phyloP scores from a whole-genome alignment of 345 rosid genomes.

The Stellera chamaejasme region DNA sequence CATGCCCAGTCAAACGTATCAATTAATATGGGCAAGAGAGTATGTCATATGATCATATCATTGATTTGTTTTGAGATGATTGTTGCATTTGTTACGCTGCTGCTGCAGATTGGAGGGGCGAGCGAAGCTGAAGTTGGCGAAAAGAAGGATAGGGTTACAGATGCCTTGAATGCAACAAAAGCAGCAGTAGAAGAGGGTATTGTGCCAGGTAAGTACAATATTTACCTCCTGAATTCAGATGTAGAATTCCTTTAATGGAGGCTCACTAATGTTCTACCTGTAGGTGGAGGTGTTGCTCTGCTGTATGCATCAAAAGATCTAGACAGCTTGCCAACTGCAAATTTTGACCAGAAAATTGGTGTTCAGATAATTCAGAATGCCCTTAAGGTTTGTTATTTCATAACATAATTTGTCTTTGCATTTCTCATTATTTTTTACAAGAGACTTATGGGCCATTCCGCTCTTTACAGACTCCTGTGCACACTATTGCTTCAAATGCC shows the following conservation, averaged over 20 bases:
- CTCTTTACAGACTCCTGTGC: constrained; percentile 26
- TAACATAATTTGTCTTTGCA: neutral
- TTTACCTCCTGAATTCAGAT: neutral
- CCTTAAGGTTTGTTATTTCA: constrained; percentile 15
- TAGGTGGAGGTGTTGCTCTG: constrained; percentile 26
- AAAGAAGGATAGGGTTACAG: constrained; percentile 22
- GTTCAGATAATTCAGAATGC: constrained; percentile 27
- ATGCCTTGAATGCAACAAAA: constrained; percentile 26
- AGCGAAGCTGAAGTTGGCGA: constrained; percentile 27
- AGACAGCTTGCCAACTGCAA: constrained; percentile 17
- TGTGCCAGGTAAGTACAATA: constrained; percentile 20
- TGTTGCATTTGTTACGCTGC: neutral
- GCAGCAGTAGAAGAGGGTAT: constrained; percentile 28
- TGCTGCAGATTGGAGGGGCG: constrained; percentile 25
- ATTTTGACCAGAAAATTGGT: constrained; percentile 25
- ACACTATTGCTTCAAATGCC: constrained; percentile 29
- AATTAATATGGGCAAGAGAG: too few relatives aligned
- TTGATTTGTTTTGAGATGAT: too few relatives aligned
- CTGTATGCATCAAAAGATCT: constrained; percentile 25
- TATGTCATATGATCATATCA: too few relatives aligned
- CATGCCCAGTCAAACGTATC: too few relatives aligned
- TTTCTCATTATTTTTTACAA: too few relatives aligned
- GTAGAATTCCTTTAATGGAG: neutral
- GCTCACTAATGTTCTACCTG: neutral
- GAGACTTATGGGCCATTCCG: neutral